phyloP scores from a whole-genome alignment of 257 asterid species.

The Nicotiana obtusifolia region DNA sequence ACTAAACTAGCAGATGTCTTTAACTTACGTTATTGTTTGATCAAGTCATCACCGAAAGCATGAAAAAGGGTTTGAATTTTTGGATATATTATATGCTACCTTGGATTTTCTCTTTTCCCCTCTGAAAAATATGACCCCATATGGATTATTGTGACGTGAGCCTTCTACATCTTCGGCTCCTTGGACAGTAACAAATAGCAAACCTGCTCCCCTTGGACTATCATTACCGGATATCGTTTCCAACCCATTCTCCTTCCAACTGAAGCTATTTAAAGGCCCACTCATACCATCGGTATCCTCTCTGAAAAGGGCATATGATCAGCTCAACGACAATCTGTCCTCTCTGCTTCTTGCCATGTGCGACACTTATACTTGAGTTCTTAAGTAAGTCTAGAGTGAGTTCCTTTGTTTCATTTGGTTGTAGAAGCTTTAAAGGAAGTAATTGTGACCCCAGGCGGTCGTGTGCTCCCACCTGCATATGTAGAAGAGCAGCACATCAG shows the following conservation, averaged over 20 bases:
- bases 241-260: slow-evolving; percentile 30
- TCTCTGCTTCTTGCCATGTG: slow-evolving; percentile 52
- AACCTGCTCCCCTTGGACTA: slow-evolving; percentile 58
- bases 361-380: slow-evolving; percentile 24
- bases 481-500: background rate
- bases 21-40: background rate
- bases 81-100: slow-evolving; percentile 23
- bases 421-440: slow-evolving; percentile 56
- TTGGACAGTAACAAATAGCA: slow-evolving; percentile 59
- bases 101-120: slow-evolving; percentile 76
- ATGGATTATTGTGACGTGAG: slow-evolving; percentile 72
- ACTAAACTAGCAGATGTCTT: background rate
- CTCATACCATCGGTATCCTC: slow-evolving; percentile 42
- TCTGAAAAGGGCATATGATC: slow-evolving; percentile 69
- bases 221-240: slow-evolving; percentile 34
- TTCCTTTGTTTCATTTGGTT: slow-evolving; percentile 55
- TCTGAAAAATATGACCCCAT: slow-evolving; percentile 43
- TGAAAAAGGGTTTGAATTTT: too few species aligned
- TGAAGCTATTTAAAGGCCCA: slow-evolving; percentile 29
- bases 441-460: slow-evolving; percentile 68
- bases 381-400: slow-evolving; percentile 37
- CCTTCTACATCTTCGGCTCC: slow-evolving; percentile 86
- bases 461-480: slow-evolving; percentile 67
- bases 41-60: background rate
- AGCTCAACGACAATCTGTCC: slow-evolving; percentile 67